Evolutionary conservation across 73 alveolate species (phyloP), one percentile per base, ranked within the genome.

Genomic region (Paramecium biaurelia): DNA sequence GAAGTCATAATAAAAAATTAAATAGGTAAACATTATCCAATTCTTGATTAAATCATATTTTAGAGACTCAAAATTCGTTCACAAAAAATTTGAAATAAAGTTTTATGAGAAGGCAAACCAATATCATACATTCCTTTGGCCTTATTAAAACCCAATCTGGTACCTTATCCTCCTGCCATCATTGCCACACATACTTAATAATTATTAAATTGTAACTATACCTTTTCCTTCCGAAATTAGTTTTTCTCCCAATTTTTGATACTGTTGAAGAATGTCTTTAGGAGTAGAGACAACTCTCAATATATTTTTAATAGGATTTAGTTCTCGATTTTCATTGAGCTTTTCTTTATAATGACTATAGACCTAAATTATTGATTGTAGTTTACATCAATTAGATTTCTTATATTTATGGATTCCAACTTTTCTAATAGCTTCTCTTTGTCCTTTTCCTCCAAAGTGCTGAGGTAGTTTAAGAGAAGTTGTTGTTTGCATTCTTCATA

Each of bases 91-190:
- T 98, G 94, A 92, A 96, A 97, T 85, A 98, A 85, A 7, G 98
- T 24, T 89, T 97, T 97, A 49, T 93, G 92, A 87, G 98, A 93
- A 41, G 99, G 98, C n/a, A 96, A 63, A 14, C 97, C 97, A 42
- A 98, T 95, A 82, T 95, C 94, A 93, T 93, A 98, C 95, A 92
- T 97, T 8, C 99, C 99, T 90, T 98, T 98, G 5, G 99, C 98
- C 57, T 93, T 95, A 56, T 94, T 89, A 82, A 92, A 95, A 4
- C 99, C 99, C 5, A 98, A 93, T 76, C 99, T 86, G 18, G 99
- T 92, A 4, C 99, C 99, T 93, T 92, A 84, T 35, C 99, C 99
- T 0, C 99, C 99, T 12, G 99, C 98, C 92, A 98, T 92, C 85
- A 70, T 92, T 20, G 86, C 86, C 7, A 72, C 45, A 20, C 86